These are phyloP conservation scores for Cadophora sp. DNA, from an alignment of 2,329 filamentous ascomycete species.

Conservation along the genomic window DNA sequence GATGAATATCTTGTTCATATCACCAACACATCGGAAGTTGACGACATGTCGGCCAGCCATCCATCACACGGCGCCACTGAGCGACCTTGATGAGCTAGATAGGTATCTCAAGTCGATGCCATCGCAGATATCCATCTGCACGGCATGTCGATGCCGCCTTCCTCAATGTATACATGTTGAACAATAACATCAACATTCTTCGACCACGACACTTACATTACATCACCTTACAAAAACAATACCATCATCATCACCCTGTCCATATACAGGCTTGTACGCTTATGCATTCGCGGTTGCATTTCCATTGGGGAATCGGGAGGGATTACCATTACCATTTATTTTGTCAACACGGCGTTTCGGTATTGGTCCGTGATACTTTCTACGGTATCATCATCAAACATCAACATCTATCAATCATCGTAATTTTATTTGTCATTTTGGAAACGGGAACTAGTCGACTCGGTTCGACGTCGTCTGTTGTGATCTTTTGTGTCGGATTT, in stretches of 20 bases:
- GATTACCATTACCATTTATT: constrained; percentile 20
- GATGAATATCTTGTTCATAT: neutral
- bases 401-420: constrained; percentile 18
- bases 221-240: constrained; percentile 6
- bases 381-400: constrained; percentile 2
- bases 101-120: neutral
- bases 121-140: neutral
- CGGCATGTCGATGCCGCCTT: neutral
- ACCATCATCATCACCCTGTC: constrained; percentile 16
- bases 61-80: constrained; percentile 16
- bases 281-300: constrained; percentile 29
- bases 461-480: neutral
- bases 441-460: neutral
- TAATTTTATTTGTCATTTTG: constrained; percentile 33
- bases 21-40: constrained; percentile 15
- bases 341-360: constrained; percentile 29
- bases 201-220: neutral
- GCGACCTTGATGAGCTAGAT: constrained; percentile 6
- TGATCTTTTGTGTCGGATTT: neutral
- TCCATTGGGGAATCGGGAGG: constrained; percentile 12
- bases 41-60: constrained; percentile 1
- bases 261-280: constrained; percentile 31
- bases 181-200: neutral
- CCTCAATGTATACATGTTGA: constrained; percentile 7
- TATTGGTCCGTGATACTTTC: neutral